These are phyloP conservation scores for Pichia thaimueangensis DNA, from an alignment of 805 yeast species.

Conservation along the genomic window DNA sequence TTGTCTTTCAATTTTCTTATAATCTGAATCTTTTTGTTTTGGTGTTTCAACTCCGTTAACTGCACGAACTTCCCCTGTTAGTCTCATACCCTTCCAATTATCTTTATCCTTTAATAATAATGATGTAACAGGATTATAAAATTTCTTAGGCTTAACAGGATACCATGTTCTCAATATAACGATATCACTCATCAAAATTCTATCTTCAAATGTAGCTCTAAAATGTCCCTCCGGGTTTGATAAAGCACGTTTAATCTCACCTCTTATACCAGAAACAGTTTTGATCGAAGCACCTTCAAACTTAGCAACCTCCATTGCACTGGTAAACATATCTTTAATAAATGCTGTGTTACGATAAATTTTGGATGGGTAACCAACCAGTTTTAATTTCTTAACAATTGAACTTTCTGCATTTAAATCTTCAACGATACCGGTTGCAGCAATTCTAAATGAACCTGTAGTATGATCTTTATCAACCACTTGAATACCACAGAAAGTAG, in stretches of 20 bases:
- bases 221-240: constrained; percentile 92
- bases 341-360: constrained; percentile 95
- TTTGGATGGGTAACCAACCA: constrained; percentile 92
- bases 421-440: constrained; percentile 95
- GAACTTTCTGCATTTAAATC: constrained; percentile 87
- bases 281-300: constrained; percentile 97
- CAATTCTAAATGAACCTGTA: constrained; percentile 85
- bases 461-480: constrained; percentile 77
- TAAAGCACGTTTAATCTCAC: constrained; percentile 93
- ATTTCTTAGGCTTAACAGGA: constrained; percentile 83
- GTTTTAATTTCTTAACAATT: constrained; percentile 90
- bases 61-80: constrained; percentile 90
- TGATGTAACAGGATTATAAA: constrained; percentile 95
- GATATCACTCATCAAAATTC: constrained; percentile 83
- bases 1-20: constrained; percentile 70
- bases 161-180: constrained; percentile 93
- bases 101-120: constrained; percentile 66
- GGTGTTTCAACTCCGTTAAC: constrained; percentile 59
- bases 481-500: constrained; percentile 95
- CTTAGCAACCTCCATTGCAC: constrained; percentile 90
- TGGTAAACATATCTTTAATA: constrained; percentile 91
- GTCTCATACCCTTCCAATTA: constrained; percentile 94
- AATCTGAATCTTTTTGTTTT: constrained; percentile 41
- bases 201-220: constrained; percentile 97
- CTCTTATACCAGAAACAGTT: constrained; percentile 95